Evolutionary conservation across 768 basidiomycete genomes (phyloP).

Genomic region (Kwoniella heveanensis): DNA sequence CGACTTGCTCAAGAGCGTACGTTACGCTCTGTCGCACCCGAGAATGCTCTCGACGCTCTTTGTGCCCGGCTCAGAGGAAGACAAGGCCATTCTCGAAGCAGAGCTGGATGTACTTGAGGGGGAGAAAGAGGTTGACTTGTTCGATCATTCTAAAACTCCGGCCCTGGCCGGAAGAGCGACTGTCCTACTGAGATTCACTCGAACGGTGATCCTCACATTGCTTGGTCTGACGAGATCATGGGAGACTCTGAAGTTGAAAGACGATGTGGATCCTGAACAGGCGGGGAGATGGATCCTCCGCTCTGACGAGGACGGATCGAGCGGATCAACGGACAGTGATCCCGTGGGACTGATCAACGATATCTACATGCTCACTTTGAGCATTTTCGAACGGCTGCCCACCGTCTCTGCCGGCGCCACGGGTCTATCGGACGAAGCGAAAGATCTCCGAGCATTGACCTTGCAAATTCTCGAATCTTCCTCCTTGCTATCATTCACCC

Average conservation of each 20-base stretch:
- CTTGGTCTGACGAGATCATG: slow-evolving; percentile 54
- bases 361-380: slow-evolving; percentile 5
- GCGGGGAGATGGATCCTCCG: not conserved
- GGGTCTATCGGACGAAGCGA: not conserved
- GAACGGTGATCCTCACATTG: slow-evolving; percentile 70
- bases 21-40: slow-evolving; percentile 87
- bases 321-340: slow-evolving; percentile 9
- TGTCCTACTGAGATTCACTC: slow-evolving; percentile 69
- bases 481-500: slow-evolving; percentile 19
- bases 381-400: not conserved
- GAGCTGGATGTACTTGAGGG: slow-evolving; percentile 58
- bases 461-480: slow-evolving; percentile 16
- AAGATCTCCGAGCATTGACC: not conserved
- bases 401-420: not conserved
- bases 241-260: slow-evolving; percentile 26
- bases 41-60: slow-evolving; percentile 79
- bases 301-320: not conserved
- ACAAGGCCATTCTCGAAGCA: slow-evolving; percentile 68
- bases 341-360: slow-evolving; percentile 30
- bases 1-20: slow-evolving; percentile 78
- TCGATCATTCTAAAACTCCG: slow-evolving; percentile 71
- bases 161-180: slow-evolving; percentile 72
- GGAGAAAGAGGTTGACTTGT: slow-evolving; percentile 55
- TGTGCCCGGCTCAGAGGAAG: slow-evolving; percentile 76
- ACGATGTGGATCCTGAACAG: not conserved